Evolutionary conservation across 768 basidiomycete genomes (phyloP), one percentile per base, ranked within the genome.

Genomic region (Mycena polygramma): DNA sequence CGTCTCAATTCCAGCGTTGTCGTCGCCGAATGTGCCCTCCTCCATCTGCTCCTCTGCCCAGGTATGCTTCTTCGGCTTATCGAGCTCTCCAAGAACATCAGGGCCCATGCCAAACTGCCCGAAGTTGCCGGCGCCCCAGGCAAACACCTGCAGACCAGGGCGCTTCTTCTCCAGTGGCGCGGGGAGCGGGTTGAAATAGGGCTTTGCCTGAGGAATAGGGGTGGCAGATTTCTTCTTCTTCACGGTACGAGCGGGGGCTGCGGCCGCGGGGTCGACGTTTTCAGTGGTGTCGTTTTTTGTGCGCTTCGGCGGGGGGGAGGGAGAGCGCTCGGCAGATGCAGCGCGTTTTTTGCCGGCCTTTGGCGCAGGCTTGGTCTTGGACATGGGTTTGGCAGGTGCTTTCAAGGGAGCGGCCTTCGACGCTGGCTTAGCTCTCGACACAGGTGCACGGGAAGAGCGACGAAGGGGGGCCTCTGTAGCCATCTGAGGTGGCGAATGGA

Each of bases 41-140:
- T 87, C 82, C 17, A 95, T 94, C 79, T 92, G 88, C 75, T 90
- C 83, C 74, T 95, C 91, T 26, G 94, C 86, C 91, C 92, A 94
- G 0, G 80, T 70, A 78, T 94, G 96, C 66, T 91, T 87, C 75
- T 88, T 91, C 11, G 96, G 96, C 72, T 91, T 92, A 62, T 86
- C 81, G 65, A 92, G 86, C 79, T 97, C 95, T 66, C 85, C 90
- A 39, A 95, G 82, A 57, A 83, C 77, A 72, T 91, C 89, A 6
- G 90, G 89, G 45, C 97, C 97, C 84, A 97, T 89, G 39, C 97
- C 98, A 76, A 98, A 93, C 80, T 99, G 97, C 37, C 96, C 97
- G 82, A 96, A 95, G 80, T 97, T 96, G 35, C 96, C 96, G 14
- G 92, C 91, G 9, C 97, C 97, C 89, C 94, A 98, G 10, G 89